Percentiles rank a stretch among this genome's conserved stretches.
Evolutionary conservation across 2,329 filamentous ascomycete species (phyloP).

Genomic region (Akanthomyces dipterigenus): DNA sequence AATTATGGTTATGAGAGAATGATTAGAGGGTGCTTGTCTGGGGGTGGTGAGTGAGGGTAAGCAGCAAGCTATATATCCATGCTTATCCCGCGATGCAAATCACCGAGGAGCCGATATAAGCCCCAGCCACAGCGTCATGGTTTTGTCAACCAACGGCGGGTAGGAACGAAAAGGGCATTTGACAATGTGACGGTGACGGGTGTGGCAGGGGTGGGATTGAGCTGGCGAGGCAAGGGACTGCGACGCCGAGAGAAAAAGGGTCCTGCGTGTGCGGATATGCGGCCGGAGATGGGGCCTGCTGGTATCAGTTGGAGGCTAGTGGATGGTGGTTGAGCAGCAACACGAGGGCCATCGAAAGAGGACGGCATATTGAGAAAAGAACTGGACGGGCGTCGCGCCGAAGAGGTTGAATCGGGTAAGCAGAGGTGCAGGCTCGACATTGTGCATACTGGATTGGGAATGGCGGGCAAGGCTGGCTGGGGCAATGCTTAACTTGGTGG

Average conservation of each 20-base stretch:
- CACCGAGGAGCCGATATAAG: background rate
- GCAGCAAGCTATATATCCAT: constrained; percentile 6
- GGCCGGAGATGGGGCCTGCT: constrained; percentile 4
- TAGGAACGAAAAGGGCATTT: too few relatives aligned
- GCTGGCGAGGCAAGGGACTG: background rate
- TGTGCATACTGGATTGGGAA: background rate
- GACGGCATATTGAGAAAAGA: background rate
- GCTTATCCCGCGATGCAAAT: background rate
- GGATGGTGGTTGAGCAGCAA: background rate
- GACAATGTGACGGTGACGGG: background rate
- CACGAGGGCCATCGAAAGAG: background rate
- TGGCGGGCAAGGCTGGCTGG: background rate
- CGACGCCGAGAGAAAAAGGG: background rate
- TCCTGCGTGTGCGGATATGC: constrained; percentile 5
- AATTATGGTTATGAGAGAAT: background rate
- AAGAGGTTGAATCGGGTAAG: constrained; percentile 4
- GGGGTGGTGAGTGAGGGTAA: constrained; percentile 4
- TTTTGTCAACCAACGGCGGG: too few relatives aligned
- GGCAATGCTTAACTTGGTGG: background rate
- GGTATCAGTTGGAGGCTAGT: background rate
- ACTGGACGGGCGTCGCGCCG: background rate
- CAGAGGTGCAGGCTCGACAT: background rate
- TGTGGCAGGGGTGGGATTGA: background rate
- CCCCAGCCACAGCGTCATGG: constrained; percentile 9
- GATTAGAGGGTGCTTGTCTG: background rate